Base-by-base conservation (phyloP, 164 flowering plant genomes). In the Paratinospora sagittata region DNA sequence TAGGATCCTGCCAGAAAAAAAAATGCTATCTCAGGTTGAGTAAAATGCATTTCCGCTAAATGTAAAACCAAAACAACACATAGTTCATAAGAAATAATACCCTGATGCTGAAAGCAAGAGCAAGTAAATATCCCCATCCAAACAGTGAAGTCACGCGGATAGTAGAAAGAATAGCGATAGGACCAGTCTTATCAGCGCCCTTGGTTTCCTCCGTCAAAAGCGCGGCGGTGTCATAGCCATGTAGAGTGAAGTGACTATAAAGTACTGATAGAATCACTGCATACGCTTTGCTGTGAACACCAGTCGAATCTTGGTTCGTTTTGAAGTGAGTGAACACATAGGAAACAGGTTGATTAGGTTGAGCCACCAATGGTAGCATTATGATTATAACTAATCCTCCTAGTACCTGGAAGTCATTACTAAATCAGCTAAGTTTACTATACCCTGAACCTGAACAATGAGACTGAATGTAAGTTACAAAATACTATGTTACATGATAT, bases 151-250 rank as follows among this genome's bases (percentile, higher is more conserved):
- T 82, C 65, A 89, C 85, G 30, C 85, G 91, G 55, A 89, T 84
- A 76, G 89, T 85, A 6, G 90, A 76, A 27, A 89, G 88, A 70
- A 89, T 89, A 0, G 89, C 88, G 63, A 86, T 84, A 2, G 92
- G 94, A 58, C 94, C 92, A 72, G 80, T 88, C 78, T 75, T 88
- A 69, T 89, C 94, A 57, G 94, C 88, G 8, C 84, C 90, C 75
- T 74, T 89, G 26, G 91, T 88, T 78, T 89, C 94, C 81, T 89
- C 91, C 26, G 94, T 89, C 12, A 89, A 71, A 86, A 88, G 91
- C 36, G 94, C 94, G 1, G 94, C 90, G 43, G 91, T 84, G 71
- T 88, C 94, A n/a, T n/a, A 88, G 72, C 94, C 94, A 74, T 85
- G 87, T 0, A 89, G 77, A 7, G 88, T 81, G 76, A 80, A 88